A percentile compares a stretch with the other conserved stretches of the same genome.
Conservation (phyloP, 768 basidiomycete genomes). For the Lentinula raphanica region DNA sequence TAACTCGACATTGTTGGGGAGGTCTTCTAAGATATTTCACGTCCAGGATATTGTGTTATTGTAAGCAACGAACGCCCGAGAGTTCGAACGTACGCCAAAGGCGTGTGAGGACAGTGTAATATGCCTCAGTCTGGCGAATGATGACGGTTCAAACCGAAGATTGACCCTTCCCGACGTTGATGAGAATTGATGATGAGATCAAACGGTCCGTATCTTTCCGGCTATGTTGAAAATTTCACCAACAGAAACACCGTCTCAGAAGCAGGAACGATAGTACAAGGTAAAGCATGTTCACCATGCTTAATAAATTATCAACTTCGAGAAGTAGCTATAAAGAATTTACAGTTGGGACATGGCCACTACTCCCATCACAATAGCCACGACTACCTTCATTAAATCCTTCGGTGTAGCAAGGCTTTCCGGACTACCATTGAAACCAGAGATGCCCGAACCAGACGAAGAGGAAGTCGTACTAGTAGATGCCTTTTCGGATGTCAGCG, state of each 20-base stretch:
- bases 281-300: no score
- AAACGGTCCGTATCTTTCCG: neutral
- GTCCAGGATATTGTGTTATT: neutral
- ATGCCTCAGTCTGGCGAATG: neutral
- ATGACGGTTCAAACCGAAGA: neutral
- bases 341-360: neutral
- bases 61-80: neutral
- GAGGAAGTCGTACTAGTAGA: neutral
- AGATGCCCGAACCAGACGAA: neutral
- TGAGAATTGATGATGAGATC: neutral
- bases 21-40: neutral
- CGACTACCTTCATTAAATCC: neutral
- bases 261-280: no score
- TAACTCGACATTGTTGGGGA: constrained; percentile 59
- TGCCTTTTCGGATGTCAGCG: neutral
- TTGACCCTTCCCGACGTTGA: neutral
- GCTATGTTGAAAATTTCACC: no score
- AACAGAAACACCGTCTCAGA: neutral
- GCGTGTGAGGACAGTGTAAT: neutral
- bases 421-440: neutral
- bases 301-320: no score
- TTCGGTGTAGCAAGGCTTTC: neutral
- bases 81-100: neutral
- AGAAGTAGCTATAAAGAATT: neutral
- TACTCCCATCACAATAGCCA: neutral